A percentile compares a stretch with the other conserved stretches of the same genome.
phyloP scores from a whole-genome alignment of 1,139 yeast species.

The Saccharomycopsis hybrid region DNA sequence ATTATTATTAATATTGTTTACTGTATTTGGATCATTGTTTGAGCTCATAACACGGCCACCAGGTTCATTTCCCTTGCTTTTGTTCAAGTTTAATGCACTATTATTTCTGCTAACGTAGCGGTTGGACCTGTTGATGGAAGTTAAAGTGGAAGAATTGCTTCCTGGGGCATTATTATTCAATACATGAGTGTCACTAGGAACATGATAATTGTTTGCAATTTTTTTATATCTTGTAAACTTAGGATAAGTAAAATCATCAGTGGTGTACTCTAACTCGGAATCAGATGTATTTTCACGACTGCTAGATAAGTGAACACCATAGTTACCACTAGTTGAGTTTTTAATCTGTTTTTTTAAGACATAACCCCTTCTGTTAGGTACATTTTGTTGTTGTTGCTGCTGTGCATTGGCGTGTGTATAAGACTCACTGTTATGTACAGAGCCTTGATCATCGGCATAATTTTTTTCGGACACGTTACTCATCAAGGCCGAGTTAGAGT shows the following conservation, averaged over 20 bases:
- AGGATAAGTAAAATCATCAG: slow-evolving; percentile 20
- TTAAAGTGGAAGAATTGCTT: neutral
- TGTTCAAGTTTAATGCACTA: slow-evolving; percentile 3
- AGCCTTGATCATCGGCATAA: slow-evolving; percentile 3
- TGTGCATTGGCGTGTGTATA: too few species aligned
- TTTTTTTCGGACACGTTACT: neutral
- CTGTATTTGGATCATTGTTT: too few species aligned
- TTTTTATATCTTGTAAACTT: slow-evolving; percentile 17
- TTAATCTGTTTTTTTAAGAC: too few species aligned
- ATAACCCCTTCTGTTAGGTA: too few species aligned
- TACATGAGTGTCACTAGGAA: slow-evolving; percentile 8
- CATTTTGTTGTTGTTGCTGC: too few species aligned
- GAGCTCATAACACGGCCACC: too few species aligned
- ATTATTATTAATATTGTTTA: too few species aligned
- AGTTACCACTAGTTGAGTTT: neutral
- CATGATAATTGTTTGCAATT: neutral
- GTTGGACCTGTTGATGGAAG: slow-evolving; percentile 1
- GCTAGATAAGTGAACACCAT: slow-evolving; percentile 9
- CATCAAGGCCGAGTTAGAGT: slow-evolving; percentile 8
- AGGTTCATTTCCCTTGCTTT: neutral
- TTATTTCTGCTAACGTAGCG: slow-evolving; percentile 5
- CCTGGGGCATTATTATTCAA: neutral
- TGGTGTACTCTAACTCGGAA: slow-evolving; percentile 19
- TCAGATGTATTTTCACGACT: slow-evolving; percentile 19
- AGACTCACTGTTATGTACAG: neutral